phyloP scores from a whole-genome alignment of 2,329 filamentous ascomycete species.

The Ophiostoma quercus region DNA sequence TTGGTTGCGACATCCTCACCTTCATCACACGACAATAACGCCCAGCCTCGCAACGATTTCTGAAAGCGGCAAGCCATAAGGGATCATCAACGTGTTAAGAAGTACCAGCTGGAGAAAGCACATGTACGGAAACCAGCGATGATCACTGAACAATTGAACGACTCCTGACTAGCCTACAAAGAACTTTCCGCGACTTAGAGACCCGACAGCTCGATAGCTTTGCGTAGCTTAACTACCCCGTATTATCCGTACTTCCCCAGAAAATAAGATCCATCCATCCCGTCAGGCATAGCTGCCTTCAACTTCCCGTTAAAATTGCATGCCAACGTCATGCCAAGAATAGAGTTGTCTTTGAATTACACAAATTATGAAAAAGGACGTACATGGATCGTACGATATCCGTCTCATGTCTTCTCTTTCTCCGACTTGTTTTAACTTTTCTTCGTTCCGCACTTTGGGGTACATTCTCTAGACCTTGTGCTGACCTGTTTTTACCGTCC shows the following conservation, averaged over 20 bases:
- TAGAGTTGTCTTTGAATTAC: not conserved
- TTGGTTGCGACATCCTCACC: not conserved
- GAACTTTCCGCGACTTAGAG: not conserved
- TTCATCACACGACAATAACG: not conserved
- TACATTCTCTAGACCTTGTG: not conserved
- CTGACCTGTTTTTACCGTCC: not conserved
- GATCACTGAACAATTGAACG: not conserved
- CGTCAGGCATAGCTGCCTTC: not conserved
- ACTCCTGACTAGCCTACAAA: not conserved
- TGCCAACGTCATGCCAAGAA: not conserved
- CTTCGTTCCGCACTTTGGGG: not conserved
- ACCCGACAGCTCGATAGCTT: not conserved
- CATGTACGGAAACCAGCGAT: not conserved
- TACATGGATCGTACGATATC: not conserved
- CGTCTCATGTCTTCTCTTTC: not conserved
- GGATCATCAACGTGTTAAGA: not conserved
- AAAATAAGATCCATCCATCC: not conserved
- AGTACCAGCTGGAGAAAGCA: not conserved
- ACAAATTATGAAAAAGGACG: not conserved
- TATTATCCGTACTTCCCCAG: not conserved
- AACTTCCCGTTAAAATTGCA: not conserved
- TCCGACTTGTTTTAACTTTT: not conserved
- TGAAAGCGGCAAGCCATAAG: not conserved
- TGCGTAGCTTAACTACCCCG: not conserved
- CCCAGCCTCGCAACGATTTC: not conserved